Conservation (phyloP, 805 yeast genomes). For the Hanseniaspora occidentalis region DNA sequence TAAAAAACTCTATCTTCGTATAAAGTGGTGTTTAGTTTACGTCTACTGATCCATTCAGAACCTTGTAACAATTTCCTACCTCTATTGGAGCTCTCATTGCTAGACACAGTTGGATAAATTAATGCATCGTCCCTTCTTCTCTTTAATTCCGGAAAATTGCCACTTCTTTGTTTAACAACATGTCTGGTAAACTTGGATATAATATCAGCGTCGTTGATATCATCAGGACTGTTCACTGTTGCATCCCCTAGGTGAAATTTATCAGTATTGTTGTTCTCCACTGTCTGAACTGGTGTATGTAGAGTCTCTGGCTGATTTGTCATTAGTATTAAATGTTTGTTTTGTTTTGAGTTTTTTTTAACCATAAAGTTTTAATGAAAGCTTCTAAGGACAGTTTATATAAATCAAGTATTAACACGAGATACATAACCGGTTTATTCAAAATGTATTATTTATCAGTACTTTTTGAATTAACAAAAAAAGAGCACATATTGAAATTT, state of each 20-base stretch:
- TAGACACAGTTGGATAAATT: constrained; percentile 14
- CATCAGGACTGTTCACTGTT: background rate
- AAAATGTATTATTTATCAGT: too few relatives aligned
- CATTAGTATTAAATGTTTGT: too few relatives aligned
- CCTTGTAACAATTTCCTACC: constrained; percentile 46
- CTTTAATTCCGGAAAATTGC: constrained; percentile 22
- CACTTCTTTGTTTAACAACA: constrained; percentile 21
- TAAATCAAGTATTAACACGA: too few relatives aligned
- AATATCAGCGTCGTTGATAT: constrained; percentile 9
- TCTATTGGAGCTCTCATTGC: constrained; percentile 34
- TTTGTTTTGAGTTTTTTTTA: too few relatives aligned
- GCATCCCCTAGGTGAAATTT: background rate
- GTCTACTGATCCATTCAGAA: constrained; percentile 34
- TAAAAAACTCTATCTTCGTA: constrained; percentile 22
- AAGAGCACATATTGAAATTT: too few relatives aligned
- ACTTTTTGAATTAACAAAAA: too few relatives aligned
- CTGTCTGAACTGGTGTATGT: too few relatives aligned
- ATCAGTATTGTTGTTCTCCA: too few relatives aligned
- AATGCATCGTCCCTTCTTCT: constrained; percentile 13
- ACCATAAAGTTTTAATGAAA: too few relatives aligned
- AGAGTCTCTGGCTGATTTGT: too few relatives aligned
- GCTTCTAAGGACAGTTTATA: too few relatives aligned
- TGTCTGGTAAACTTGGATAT: constrained; percentile 18
- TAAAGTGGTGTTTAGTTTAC: constrained; percentile 25
- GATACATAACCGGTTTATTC: too few relatives aligned